Evolutionary conservation across 2,329 filamentous ascomycete genomes (phyloP).

Genomic region (Dothiorella sarmentorum): DNA sequence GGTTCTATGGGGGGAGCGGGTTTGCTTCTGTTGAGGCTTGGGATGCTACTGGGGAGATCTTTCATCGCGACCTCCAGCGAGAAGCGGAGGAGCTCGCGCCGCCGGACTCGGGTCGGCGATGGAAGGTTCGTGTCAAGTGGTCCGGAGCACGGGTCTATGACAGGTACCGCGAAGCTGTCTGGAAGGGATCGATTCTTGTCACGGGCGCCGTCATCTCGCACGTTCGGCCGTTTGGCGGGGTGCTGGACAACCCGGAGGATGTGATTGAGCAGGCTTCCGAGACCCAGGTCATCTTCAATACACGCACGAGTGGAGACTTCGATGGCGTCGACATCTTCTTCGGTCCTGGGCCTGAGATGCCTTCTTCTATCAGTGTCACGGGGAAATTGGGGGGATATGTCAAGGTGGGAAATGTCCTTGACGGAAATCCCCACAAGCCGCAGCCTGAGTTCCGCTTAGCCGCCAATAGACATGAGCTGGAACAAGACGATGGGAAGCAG

Average conservation of each 20-base stretch:
- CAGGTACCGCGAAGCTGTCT: slow-evolving; percentile 34
- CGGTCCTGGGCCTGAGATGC: neutral
- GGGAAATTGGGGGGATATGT: slow-evolving; percentile 7
- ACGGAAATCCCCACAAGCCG: slow-evolving; percentile 5
- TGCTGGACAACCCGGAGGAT: slow-evolving; percentile 26
- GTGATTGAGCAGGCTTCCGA: slow-evolving; percentile 18
- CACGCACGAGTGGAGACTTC: slow-evolving; percentile 31
- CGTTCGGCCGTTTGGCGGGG: slow-evolving; percentile 28
- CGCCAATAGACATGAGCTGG: neutral
- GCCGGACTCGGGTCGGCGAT: too few species aligned
- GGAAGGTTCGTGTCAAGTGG: slow-evolving; percentile 26
- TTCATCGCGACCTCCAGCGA: neutral
- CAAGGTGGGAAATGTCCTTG: neutral
- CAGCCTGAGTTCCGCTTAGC: neutral
- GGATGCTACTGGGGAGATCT: neutral
- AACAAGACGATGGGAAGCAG: slow-evolving; percentile 20
- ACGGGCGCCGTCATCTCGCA: slow-evolving; percentile 12
- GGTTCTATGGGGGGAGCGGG: neutral
- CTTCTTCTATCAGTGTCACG: neutral
- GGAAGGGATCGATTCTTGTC: slow-evolving; percentile 30
- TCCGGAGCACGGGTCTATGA: slow-evolving; percentile 35
- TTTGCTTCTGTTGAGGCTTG: neutral
- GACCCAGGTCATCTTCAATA: slow-evolving; percentile 24
- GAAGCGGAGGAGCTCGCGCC: neutral
- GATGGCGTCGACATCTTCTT: slow-evolving; percentile 24